These are phyloP conservation scores for Lactuca saligna DNA, from an alignment of 129 eudicot genomes.

Conservation along the genomic window DNA sequence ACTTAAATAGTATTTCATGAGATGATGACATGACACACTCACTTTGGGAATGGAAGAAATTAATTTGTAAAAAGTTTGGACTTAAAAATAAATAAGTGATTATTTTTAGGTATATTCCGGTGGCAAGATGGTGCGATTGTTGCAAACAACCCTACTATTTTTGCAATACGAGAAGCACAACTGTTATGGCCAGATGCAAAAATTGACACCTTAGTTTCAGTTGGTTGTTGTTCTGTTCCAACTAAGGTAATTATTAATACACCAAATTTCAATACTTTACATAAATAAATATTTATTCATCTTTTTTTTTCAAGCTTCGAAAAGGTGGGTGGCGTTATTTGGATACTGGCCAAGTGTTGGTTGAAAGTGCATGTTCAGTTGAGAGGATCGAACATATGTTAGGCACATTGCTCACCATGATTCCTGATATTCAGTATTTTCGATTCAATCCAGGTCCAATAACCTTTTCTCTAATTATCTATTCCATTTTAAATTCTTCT, in stretches of 20 bases:
- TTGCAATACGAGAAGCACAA: constrained; percentile 92
- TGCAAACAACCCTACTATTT: constrained; percentile 93
- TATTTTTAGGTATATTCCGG: constrained; percentile 56
- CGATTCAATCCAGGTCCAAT: constrained; percentile 87
- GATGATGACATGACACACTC: too few species aligned
- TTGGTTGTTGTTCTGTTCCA: constrained; percentile 92
- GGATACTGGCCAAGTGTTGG: constrained; percentile 93
- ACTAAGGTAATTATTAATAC: constrained; percentile 53
- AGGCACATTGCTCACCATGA: constrained; percentile 84
- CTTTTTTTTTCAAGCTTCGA: constrained; percentile 49
- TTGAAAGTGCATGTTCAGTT: constrained; percentile 97
- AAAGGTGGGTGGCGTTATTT: constrained; percentile 94
- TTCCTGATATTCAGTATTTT: constrained; percentile 80
- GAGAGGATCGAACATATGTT: constrained; percentile 90
- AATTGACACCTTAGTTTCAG: constrained; percentile 85
- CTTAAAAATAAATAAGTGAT: not conserved
- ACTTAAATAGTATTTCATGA: too few species aligned
- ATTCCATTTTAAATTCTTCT: too few species aligned
- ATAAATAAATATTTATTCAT: not conserved
- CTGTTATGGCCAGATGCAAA: constrained; percentile 93
- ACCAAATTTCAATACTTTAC: constrained; percentile 5
- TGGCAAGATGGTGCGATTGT: constrained; percentile 99
- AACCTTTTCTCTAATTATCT: not conserved
- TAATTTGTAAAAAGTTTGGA: too few species aligned
- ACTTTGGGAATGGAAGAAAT: too few species aligned